Evolutionary conservation across 768 basidiomycete genomes (phyloP), one percentile per base, ranked within the genome.

Genomic region (Trametes maxima): DNA sequence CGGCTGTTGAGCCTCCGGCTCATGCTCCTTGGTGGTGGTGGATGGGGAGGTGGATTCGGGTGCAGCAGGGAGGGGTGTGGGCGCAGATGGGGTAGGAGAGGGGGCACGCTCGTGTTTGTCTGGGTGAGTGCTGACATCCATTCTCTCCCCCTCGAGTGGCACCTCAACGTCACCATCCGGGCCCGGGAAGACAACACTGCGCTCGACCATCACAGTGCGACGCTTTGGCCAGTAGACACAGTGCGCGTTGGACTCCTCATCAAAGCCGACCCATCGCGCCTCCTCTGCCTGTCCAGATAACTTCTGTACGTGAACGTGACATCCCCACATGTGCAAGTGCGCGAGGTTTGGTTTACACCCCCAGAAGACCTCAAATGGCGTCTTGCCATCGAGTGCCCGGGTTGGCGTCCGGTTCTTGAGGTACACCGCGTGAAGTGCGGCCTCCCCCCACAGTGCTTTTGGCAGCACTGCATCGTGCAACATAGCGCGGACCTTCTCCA

Each of bases 161-260:
- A 57, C 59, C 51, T 60, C 50, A 24, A 60, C 48, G 13, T 53
- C 57, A 17, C 47, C 42, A 11, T 10, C 35, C 14, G 54, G 22
- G 19, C 56, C 55, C 3, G 46, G 36, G 46, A 62, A 59, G 17
- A 44, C 56, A n/a, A 77, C 62, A 52, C 69, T 73, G 4, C 67
- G 59, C 50, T 77, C 69, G 19, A 74, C 68, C 0, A 67, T 66
- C 1, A 77, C 62, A 0, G 63, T 49, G 3, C 54, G 64, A n/a
- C 63, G 70, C 12, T 64, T 57, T 0, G 71, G 71, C 75, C 74
- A 79, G 57, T 77, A 79, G 14, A 78, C 66, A 2, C 69, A 53
- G 43, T 72, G 69, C 0, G 67, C 77, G 13, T 73, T 70, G 25
- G 69, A 72, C 28, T 62, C 42, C 40, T 48, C 50, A 17, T 62